A percentile compares a stretch with the other conserved stretches of the same genome.
These are phyloP conservation scores for Graphilbum fragrans DNA, from an alignment of 2,329 filamentous ascomycete genomes.

Conservation along the genomic window DNA sequence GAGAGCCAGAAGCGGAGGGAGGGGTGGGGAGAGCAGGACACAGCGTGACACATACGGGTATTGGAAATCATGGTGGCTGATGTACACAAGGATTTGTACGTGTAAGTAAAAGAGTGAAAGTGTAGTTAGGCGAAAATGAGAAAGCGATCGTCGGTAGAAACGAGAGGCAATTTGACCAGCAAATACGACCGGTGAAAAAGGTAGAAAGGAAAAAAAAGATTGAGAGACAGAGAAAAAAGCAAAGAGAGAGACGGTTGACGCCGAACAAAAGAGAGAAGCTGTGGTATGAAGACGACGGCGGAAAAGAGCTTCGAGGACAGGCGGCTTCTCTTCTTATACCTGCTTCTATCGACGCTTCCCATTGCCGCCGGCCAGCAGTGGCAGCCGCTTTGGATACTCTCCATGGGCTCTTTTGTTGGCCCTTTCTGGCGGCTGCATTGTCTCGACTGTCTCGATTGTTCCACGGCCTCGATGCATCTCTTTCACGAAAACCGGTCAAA, in stretches of 20 bases:
- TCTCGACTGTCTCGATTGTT: too few relatives aligned
- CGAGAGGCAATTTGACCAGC: too few relatives aligned
- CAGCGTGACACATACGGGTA: background rate
- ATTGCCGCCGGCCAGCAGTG: background rate
- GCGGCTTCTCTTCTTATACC: background rate
- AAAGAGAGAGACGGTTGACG: background rate
- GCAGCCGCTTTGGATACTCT: too few relatives aligned
- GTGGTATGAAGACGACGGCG: background rate
- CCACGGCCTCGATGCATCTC: background rate
- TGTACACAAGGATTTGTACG: too few relatives aligned
- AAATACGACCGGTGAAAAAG: background rate
- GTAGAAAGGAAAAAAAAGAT: background rate
- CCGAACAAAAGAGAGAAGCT: background rate
- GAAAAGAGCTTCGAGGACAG: background rate
- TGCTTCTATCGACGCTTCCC: background rate
- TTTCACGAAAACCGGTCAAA: too few relatives aligned
- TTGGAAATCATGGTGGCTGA: background rate
- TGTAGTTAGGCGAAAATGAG: too few relatives aligned
- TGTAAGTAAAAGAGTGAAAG: background rate
- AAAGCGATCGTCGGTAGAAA: too few relatives aligned
- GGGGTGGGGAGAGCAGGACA: background rate
- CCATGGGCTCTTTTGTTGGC: background rate
- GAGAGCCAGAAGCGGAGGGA: background rate
- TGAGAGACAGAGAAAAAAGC: background rate
- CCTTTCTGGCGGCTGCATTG: too few relatives aligned